phyloP scores from a whole-genome alignment of 345 rosid genomes.

The Populus ilicifolia region DNA sequence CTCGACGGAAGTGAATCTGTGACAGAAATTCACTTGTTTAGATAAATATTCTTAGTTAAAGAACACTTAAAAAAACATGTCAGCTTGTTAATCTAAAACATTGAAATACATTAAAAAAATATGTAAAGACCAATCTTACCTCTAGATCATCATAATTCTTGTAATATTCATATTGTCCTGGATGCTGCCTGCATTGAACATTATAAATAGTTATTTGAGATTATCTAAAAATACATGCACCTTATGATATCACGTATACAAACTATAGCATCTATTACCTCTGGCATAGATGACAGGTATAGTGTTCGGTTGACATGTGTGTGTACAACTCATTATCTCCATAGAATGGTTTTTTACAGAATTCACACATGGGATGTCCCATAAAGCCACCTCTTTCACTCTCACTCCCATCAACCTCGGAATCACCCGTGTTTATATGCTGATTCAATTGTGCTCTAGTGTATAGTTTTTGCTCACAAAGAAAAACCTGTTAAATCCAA shows the following conservation, averaged over 20 bases:
- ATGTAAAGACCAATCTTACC: constrained; percentile 35
- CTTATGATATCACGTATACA: neutral
- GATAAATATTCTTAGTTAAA: neutral
- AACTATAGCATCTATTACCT: constrained; percentile 41
- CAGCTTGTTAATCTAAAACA: neutral
- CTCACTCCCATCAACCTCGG: constrained; percentile 93
- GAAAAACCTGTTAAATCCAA: constrained; percentile 55
- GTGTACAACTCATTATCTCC: constrained; percentile 89
- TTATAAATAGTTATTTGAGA: neutral
- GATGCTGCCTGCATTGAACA: constrained; percentile 64
- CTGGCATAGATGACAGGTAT: constrained; percentile 89
- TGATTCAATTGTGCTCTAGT: constrained; percentile 74
- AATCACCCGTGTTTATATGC: constrained; percentile 81
- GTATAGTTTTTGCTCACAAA: constrained; percentile 88
- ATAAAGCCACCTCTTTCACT: constrained; percentile 93
- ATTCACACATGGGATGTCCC: constrained; percentile 95
- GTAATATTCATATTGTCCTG: constrained; percentile 84
- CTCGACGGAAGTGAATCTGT: constrained; percentile 85
- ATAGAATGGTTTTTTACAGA: constrained; percentile 80
- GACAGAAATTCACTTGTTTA: constrained; percentile 15
- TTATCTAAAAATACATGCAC: neutral
- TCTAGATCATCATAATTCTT: constrained; percentile 90
- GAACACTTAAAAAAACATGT: neutral
- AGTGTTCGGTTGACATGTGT: constrained; percentile 91
- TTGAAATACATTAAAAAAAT: neutral